A percentile compares a stretch with the other conserved stretches of the same genome.
phyloP scores from a whole-genome alignment of 768 basidiomycete genomes.

The Lactarius hatsudake region DNA sequence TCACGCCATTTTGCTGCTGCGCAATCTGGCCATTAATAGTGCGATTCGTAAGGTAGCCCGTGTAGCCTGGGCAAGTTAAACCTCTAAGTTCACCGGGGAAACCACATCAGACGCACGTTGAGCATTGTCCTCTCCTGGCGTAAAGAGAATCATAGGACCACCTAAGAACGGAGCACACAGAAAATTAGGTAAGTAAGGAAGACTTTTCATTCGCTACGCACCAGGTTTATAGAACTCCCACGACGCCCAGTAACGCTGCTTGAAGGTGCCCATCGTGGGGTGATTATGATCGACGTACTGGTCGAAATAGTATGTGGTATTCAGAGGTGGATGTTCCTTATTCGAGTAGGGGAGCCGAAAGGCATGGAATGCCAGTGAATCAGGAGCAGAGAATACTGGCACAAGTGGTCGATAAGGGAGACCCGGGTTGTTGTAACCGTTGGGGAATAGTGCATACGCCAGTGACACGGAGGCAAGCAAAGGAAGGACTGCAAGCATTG shows the following conservation, averaged over 20 bases:
- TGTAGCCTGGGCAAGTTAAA: constrained; percentile 29
- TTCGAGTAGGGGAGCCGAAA: constrained; percentile 26
- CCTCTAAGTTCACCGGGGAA: not conserved
- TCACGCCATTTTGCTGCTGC: constrained; percentile 60
- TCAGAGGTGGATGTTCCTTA: constrained; percentile 35
- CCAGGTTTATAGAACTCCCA: constrained; percentile 59
- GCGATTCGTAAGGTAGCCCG: constrained; percentile 58
- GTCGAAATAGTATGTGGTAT: constrained; percentile 52
- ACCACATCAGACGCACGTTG: constrained; percentile 33
- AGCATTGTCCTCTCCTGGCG: constrained; percentile 64
- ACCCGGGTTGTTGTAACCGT: not conserved
- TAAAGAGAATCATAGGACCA: constrained; percentile 63
- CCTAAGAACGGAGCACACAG: constrained; percentile 19
- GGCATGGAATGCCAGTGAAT: not conserved
- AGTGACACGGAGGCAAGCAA: too few species aligned
- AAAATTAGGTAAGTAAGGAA: not conserved
- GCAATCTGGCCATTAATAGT: constrained; percentile 65
- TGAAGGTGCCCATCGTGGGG: constrained; percentile 67
- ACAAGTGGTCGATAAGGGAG: not conserved
- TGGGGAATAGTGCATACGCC: not conserved
- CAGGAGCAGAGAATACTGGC: not conserved
- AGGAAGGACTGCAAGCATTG: not conserved
- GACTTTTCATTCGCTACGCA: constrained; percentile 16
- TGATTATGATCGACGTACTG: constrained; percentile 51
- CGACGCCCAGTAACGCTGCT: constrained; percentile 57